A percentile compares a stretch with the other conserved stretches of the same genome.
phyloP scores from a whole-genome alignment of 2,329 filamentous ascomycete species.

The Thermothelomyces thermophilus region DNA sequence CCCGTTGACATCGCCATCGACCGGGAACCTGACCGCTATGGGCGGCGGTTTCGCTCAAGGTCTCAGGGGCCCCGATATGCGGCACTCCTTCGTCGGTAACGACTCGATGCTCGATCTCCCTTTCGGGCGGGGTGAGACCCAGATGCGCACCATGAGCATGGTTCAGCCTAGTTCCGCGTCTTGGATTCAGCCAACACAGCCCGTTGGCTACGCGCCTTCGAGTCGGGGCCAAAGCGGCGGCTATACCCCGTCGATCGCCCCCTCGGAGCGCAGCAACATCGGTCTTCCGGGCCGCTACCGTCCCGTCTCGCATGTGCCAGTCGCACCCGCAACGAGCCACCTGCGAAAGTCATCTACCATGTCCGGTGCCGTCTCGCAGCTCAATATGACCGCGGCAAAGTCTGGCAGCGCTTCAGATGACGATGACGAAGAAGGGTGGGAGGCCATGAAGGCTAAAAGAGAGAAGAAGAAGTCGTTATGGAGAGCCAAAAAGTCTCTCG shows the following conservation, averaged over 20 bases:
- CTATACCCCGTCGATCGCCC: slow-evolving; percentile 88
- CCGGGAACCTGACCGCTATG: slow-evolving; percentile 27
- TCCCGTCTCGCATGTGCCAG: slow-evolving; percentile 65
- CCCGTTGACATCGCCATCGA: slow-evolving; percentile 25
- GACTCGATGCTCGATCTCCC: slow-evolving; percentile 42
- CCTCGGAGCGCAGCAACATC: slow-evolving; percentile 90
- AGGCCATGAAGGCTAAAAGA: slow-evolving; percentile 61
- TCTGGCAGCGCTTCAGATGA: slow-evolving; percentile 49
- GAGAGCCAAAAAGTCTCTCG: slow-evolving; percentile 53
- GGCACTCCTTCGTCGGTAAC: slow-evolving; percentile 41
- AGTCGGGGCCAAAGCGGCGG: slow-evolving; percentile 46
- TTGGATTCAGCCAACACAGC: slow-evolving; percentile 45
- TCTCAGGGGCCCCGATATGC: slow-evolving; percentile 30
- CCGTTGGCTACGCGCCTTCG: slow-evolving; percentile 43
- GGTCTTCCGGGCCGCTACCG: slow-evolving; percentile 86
- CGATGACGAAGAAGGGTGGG: slow-evolving; percentile 63
- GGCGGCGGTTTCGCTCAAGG: slow-evolving; percentile 37
- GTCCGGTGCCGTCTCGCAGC: slow-evolving; percentile 35
- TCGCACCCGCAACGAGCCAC: slow-evolving; percentile 26
- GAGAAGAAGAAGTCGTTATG: slow-evolving; percentile 62
- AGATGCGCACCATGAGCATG: slow-evolving; percentile 74
- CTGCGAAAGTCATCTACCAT: slow-evolving; percentile 37
- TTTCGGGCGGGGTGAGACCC: slow-evolving; percentile 34
- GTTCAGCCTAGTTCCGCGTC: slow-evolving; percentile 61
- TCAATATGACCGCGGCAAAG: slow-evolving; percentile 35